These are phyloP conservation scores for Ehretia macrophylla DNA, from an alignment of 257 asterid genomes.

Conservation along the genomic window DNA sequence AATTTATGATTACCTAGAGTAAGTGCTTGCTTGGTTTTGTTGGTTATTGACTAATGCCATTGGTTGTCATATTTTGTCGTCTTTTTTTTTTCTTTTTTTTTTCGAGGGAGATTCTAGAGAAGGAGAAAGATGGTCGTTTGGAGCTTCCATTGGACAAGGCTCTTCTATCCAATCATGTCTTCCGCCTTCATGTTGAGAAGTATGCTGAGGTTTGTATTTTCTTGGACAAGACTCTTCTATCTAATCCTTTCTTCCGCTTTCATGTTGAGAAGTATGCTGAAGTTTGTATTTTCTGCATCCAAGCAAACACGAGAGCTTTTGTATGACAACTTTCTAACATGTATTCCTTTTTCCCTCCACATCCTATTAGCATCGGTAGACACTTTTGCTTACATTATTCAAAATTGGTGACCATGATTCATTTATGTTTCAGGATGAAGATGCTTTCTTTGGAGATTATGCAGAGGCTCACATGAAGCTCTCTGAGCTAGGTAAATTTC, in stretches of 20 bases:
- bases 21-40: too few relatives aligned
- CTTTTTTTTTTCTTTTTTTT: too few relatives aligned
- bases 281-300: slow-evolving; percentile 31
- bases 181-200: too few relatives aligned
- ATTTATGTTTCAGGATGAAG: too few relatives aligned
- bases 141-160: slow-evolving; percentile 80
- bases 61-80: too few relatives aligned
- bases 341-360: background rate
- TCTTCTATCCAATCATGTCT: slow-evolving; percentile 56
- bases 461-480: slow-evolving; percentile 73
- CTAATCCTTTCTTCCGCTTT: slow-evolving; percentile 66
- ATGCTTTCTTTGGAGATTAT: slow-evolving; percentile 54
- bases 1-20: background rate
- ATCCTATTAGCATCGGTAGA: background rate
- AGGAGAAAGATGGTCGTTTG: slow-evolving; percentile 69
- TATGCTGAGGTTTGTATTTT: too few relatives aligned
- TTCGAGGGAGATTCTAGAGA: slow-evolving; percentile 64
- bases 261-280: too few relatives aligned
- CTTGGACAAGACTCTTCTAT: too few relatives aligned
- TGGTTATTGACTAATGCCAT: background rate
- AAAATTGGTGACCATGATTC: background rate
- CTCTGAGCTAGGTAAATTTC: slow-evolving; percentile 53
- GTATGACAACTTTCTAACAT: background rate
- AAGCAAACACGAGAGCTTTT: too few relatives aligned
- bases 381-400: background rate